Evolutionary conservation across 176 grass and related monocot species (phyloP).

Genomic region (Poa pratensis): DNA sequence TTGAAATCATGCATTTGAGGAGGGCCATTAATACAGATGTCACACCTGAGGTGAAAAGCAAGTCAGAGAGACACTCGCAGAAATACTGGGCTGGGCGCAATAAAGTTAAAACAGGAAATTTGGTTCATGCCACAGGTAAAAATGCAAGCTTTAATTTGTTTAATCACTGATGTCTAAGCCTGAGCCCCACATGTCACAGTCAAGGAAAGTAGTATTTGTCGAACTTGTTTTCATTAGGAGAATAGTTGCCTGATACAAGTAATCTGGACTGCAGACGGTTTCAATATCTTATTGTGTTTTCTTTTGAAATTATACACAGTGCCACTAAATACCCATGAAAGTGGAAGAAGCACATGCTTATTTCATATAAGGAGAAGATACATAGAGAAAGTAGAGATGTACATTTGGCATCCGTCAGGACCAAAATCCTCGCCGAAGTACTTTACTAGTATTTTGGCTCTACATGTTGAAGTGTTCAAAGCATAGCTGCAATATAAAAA

Average conservation of each 20-base stretch:
- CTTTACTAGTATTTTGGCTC: slow-evolving; percentile 81
- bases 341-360: slow-evolving; percentile 24
- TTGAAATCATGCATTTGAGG: slow-evolving; percentile 86
- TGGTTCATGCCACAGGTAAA: background rate
- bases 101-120: background rate
- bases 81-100: background rate
- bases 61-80: slow-evolving; percentile 6
- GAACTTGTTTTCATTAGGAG: background rate
- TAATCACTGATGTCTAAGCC: background rate
- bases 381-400: slow-evolving; percentile 43
- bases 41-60: slow-evolving; percentile 63
- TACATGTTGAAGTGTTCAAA: slow-evolving; percentile 76
- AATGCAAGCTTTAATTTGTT: background rate
- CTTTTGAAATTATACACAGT: background rate
- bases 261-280: background rate
- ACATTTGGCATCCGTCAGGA: slow-evolving; percentile 68
- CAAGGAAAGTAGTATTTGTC: background rate
- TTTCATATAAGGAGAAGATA: slow-evolving; percentile 7
- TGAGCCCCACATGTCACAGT: slow-evolving; percentile 4
- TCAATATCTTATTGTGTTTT: background rate
- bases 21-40: slow-evolving; percentile 76
- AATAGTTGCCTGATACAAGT: background rate
- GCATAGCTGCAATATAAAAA: slow-evolving; percentile 71
- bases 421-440: slow-evolving; percentile 90
- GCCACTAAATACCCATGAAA: background rate